A percentile compares a stretch with the other conserved stretches of the same genome.
phyloP scores from a whole-genome alignment of 2,329 filamentous ascomycete genomes.

The Botrytis medusae region DNA sequence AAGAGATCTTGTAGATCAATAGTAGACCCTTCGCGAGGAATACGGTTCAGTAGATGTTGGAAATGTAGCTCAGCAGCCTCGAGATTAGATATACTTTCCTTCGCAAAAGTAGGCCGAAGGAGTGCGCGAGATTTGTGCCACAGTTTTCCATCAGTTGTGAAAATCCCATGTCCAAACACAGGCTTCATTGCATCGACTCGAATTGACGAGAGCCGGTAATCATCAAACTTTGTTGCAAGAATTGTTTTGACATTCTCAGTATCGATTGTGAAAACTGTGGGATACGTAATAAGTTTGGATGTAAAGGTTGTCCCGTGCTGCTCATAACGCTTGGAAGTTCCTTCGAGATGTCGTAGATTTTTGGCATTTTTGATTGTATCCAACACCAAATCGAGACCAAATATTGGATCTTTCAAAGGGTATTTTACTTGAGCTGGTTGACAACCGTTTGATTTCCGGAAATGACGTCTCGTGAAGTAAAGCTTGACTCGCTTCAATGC shows the following conservation, averaged over 20 bases:
- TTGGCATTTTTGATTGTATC: conserved; percentile 43
- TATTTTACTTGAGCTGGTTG: conserved; percentile 44
- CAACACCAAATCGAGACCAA: conserved; percentile 51
- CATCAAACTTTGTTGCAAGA: conserved; percentile 52
- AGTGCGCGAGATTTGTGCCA: conserved; percentile 39
- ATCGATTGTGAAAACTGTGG: conserved; percentile 48
- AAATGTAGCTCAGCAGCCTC: conserved; percentile 64
- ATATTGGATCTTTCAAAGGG: conserved; percentile 52
- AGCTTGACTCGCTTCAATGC: not conserved
- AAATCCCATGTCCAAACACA: conserved; percentile 25
- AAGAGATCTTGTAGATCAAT: conserved; percentile 63
- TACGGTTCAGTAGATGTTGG: conserved; percentile 15
- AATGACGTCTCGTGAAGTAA: conserved; percentile 11
- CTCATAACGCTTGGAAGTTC: conserved; percentile 1
- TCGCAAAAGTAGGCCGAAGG: conserved; percentile 52
- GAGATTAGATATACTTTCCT: conserved; percentile 61
- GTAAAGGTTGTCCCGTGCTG: conserved; percentile 14
- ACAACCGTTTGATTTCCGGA: conserved; percentile 44
- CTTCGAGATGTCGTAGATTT: conserved; percentile 22
- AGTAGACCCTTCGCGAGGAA: conserved; percentile 21
- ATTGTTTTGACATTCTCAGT: conserved; percentile 56
- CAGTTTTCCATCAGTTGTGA: conserved; percentile 20
- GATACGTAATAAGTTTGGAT: conserved; percentile 31
- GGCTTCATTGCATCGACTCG: conserved; percentile 17
- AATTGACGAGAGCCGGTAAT: conserved; percentile 48